Evolutionary conservation across 768 basidiomycete genomes (phyloP).

Genomic region (Boletus sp.): DNA sequence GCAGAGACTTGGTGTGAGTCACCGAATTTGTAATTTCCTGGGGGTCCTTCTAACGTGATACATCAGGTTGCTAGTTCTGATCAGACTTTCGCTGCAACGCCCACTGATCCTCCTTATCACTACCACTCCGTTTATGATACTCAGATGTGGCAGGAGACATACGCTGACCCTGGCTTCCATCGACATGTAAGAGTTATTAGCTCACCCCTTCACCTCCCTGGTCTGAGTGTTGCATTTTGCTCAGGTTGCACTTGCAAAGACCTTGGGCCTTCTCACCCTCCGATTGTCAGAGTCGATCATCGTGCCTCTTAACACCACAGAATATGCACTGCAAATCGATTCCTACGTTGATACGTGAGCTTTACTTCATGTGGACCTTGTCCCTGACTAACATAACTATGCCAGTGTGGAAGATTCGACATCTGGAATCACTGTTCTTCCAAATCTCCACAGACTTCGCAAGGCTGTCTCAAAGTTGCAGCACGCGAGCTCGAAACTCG

Average conservation of each 20-base stretch:
- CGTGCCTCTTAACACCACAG: conserved; percentile 73
- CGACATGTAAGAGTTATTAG: conserved; percentile 52
- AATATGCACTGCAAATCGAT: conserved; percentile 63
- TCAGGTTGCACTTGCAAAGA: conserved; percentile 63
- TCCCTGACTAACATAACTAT: conserved; percentile 6
- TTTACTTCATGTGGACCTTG: conserved; percentile 21
- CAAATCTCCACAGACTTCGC: conserved; percentile 44
- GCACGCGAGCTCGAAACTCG: conserved; percentile 51
- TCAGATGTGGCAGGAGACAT: conserved; percentile 67
- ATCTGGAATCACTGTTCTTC: conserved; percentile 13
- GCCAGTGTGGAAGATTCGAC: conserved; percentile 54
- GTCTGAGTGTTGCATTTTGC: background rate
- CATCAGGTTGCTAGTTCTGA: conserved; percentile 35
- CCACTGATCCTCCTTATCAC: conserved; percentile 63
- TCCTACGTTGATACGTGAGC: conserved; percentile 59
- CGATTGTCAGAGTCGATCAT: conserved; percentile 59
- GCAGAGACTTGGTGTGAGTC: conserved; percentile 65
- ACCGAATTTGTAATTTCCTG: background rate
- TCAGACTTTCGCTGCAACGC: conserved; percentile 30
- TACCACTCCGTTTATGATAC: conserved; percentile 76
- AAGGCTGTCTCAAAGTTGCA: conserved; percentile 48
- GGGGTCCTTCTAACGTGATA: conserved; percentile 20
- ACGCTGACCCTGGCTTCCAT: conserved; percentile 72
- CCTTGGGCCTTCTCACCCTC: conserved; percentile 59
- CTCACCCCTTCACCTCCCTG: background rate